Evolutionary conservation across 768 basidiomycete species (phyloP), one percentile per base, ranked within the genome.

Genomic region (Naganishia onofrii): DNA sequence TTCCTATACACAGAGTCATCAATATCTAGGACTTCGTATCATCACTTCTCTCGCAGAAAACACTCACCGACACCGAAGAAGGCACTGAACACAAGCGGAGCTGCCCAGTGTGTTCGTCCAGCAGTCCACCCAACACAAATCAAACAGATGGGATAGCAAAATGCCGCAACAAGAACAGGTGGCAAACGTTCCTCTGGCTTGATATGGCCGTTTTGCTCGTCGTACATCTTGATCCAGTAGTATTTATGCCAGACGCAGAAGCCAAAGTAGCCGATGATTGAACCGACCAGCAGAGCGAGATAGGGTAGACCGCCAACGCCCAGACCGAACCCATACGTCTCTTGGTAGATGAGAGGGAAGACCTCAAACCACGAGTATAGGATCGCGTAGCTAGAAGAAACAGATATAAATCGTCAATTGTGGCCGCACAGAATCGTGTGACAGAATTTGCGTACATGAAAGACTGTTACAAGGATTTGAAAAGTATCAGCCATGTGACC

Each of bases 101-200:
- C 75, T 36, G 76, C 73, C 78, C 79, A 81, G 67, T 76, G 77
- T 9, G 72, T 71, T 12, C 74, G 42, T 15, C 72, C 69, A 1
- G 77, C 67, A 0, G 77, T 71, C 81, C 79, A 81, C 0, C 76
- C 79, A 67, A 79, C 78, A 32, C 76, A 74, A 56, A 78, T 71
- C 0, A 78, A 70, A 44, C 74, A 74, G 68, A 76, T 57, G 53
- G 77, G 76, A 51, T 68, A 64, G 44, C 66, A 63, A 23, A 63
- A 26, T 6, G 60, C 69, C 29, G 69, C 74, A 13, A 69, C 29
- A 28, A 55, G 52, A 23, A 69, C 68, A 31, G 63, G 48, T 2
- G 63, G 60, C 8, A 74, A 36, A 19, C 69, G 66, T 12, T 58
- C 68, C 73, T 67, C 73, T 2, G 63, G 76, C 1, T 12, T 64